Evolutionary conservation across 768 basidiomycete species (phyloP), one percentile per base, ranked within the genome.

Genomic region (Boletus pseudopeckii): DNA sequence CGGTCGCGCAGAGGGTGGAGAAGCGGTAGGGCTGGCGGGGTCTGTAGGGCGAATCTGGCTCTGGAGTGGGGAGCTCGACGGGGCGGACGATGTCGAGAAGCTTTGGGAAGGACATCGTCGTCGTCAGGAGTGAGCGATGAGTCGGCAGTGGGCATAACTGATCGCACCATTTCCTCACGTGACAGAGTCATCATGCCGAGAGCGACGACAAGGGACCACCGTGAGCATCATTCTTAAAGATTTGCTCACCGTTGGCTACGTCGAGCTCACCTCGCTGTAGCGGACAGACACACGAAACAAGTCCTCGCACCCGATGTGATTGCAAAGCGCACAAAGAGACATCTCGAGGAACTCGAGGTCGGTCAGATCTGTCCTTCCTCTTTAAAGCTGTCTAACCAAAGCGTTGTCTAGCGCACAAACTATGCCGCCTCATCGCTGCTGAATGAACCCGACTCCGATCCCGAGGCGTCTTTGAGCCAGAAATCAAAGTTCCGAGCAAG

Each of bases 1-100:
- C 92, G 5, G 92, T 94, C 22, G 90, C 93, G 55, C 91, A 92
- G 53, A 91, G 75, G 15, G 91, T 93, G n/a, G 90, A 88, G 70
- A 93, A 92, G n/a, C 83, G 79, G 72, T 92, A 91, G 0, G 88
- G 88, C 69, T 84, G 83, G 54, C 89, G 79, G 22, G 80, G 72
- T 42, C 82, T 71, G 55, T 79, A 68, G 2, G 90, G 90, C 0
- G 89, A 86, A 54, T 91, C 90, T 28, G 90, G 86, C 59, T 90
- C 89, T 57, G 90, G 90, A 0, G 90, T 92, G 15, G 86, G 88
- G 26, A 91, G 74, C 57, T 88, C 83, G 65, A 83, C 75, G 26
- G 62, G 26, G 32, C 38, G 44, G 14, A 7, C 52, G 36, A 56
- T 45, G 52, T 59, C 39, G 45, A 53, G 49, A 17, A 37, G 40